These are phyloP conservation scores for Hypoxylon sp. DNA, from an alignment of 2,329 filamentous ascomycete species.

Conservation along the genomic window DNA sequence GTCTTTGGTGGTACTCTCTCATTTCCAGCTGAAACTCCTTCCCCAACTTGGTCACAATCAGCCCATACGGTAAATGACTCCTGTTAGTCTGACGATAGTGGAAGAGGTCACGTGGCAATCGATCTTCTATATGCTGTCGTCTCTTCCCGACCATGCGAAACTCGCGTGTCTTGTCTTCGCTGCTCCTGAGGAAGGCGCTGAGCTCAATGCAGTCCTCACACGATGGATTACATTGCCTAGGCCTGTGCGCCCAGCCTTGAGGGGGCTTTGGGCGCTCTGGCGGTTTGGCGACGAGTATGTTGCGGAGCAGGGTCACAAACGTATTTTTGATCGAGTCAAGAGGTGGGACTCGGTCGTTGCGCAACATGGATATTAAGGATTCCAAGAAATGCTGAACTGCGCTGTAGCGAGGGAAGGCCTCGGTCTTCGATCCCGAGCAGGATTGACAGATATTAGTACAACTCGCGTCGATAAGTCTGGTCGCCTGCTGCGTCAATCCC, in stretches of 20 bases:
- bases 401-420: not conserved
- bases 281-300: constrained; percentile 4
- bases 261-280: constrained; percentile 15
- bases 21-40: constrained; percentile 20
- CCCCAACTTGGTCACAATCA: constrained; percentile 27
- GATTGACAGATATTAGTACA: constrained; percentile 11
- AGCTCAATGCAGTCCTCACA: constrained; percentile 23
- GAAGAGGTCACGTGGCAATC: constrained; percentile 4
- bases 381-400: constrained; percentile 7
- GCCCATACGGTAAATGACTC: not conserved
- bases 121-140: constrained; percentile 4
- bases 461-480: constrained; percentile 15
- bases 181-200: constrained; percentile 19
- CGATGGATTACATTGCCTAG: not conserved
- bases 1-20: not conserved
- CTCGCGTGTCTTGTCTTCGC: not conserved
- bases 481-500: constrained; percentile 7
- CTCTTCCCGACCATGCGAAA: constrained; percentile 7
- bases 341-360: constrained; percentile 10
- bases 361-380: constrained; percentile 5
- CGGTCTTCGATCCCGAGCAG: not conserved
- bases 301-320: constrained; percentile 20
- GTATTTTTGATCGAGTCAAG: constrained; percentile 8
- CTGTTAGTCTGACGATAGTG: not conserved
- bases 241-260: constrained; percentile 18